Base-by-base conservation (phyloP, 495 filamentous ascomycete genomes). In the Penicillium angulare region DNA sequence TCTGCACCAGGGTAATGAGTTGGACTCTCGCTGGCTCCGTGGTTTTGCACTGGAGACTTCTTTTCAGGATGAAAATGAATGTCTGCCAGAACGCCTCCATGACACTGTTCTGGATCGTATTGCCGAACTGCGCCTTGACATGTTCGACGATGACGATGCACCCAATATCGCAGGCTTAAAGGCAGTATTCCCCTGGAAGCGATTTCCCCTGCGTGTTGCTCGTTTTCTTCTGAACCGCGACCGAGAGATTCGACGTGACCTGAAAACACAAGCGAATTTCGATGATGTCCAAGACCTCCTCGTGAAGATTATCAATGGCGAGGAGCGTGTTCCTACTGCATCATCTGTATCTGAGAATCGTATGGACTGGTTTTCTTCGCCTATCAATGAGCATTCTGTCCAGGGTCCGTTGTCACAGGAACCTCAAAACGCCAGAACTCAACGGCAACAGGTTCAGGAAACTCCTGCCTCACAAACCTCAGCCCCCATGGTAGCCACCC, bases 211-310 rank as follows among this genome's bases (percentile, higher is more conserved):
- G 12, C 56, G 52, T 5, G 29, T 18, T 3, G 43, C 29, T 10
- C 62, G 68, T 16, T 76, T 72, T 60, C 42, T 73, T 16, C 61
- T 58, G 35, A 59, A 46, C 29, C 53, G 71, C n/a, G 60, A 52
- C 40, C 59, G 60, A 16, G 71, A 76, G 31, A 65, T 76, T 32
- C 27, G 35, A 45, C 3, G 54, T 2, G 27, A 56, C 12, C 16
- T 67, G 5, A 40, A 52, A 23, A 8, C 24, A 7, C 65, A 63
- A 22, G 55, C 55, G 18, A 53, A 43, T 23, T 40, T 57, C 8
- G 54, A 64, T 24, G 56, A 63, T 22, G 46, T 73, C 1, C 53
- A 43, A 13, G 54, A 63, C 3, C 7, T 42, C 8, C 26, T 67
- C 3, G 40, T 38, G 7, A 53, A 35, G 16, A 40, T 17, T 8